Conservation (phyloP, 176 grass and related monocot species). For the Rhynchospora pubera region DNA sequence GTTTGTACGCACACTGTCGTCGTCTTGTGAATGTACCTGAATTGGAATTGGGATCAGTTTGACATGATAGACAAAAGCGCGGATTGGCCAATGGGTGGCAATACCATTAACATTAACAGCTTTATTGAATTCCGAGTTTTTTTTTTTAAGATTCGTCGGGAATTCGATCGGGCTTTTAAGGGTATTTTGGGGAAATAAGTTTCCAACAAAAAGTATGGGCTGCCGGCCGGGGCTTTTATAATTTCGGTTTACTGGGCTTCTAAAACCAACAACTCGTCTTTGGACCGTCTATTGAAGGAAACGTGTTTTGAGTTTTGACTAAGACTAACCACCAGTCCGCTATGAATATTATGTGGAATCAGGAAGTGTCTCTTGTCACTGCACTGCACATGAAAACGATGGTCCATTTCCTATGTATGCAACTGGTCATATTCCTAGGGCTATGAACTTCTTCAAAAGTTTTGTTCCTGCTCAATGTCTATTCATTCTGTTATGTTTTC, state of each 20-base stretch:
- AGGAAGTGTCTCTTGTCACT: not conserved
- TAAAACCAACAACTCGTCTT: not conserved
- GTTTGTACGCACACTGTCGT: not conserved
- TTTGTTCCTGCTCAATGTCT: no score
- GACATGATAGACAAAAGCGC: not conserved
- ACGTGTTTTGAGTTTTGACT: not conserved
- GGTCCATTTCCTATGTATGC: no score
- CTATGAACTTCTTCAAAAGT: no score
- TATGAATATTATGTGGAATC: not conserved
- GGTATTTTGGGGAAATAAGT: not conserved
- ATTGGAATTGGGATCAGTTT: not conserved
- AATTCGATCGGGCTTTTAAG: not conserved
- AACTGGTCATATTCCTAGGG: no score
- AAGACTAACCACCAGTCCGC: not conserved
- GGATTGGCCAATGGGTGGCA: not conserved
- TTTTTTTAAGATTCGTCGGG: not conserved
- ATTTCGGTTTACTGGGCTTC: not conserved
- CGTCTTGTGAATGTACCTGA: not conserved
- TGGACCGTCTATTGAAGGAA: not conserved
- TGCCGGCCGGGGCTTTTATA: not conserved
- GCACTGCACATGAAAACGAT: not conserved
- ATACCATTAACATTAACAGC: not conserved
- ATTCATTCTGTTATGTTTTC: no score
- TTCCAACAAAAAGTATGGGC: not conserved
- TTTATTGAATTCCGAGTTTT: not conserved